phyloP scores from a whole-genome alignment of 2,329 filamentous ascomycete genomes.

The Botrytis fabae region DNA sequence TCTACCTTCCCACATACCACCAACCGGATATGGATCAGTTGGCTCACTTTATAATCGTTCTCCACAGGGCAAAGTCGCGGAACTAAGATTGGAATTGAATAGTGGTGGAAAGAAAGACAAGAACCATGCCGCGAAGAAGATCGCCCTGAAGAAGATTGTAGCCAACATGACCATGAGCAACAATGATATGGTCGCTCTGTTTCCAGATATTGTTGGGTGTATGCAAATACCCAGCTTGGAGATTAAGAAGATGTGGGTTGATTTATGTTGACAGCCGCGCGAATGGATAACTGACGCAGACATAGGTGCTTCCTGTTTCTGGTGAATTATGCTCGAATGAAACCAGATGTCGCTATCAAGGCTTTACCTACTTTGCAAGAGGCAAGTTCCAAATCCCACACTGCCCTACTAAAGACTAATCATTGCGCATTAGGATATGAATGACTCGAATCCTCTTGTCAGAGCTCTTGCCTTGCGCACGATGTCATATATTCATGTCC shows the following conservation, averaged over 20 bases:
- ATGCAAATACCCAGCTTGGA: conserved; percentile 94
- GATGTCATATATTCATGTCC: conserved; percentile 96
- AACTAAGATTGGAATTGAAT: conserved; percentile 91
- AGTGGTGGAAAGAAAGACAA: conserved; percentile 97
- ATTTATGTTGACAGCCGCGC: not conserved
- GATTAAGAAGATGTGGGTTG: conserved; percentile 95
- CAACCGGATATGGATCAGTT: conserved; percentile 30
- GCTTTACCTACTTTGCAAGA: conserved; percentile 84
- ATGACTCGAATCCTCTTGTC: conserved; percentile 87
- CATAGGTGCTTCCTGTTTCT: conserved; percentile 93
- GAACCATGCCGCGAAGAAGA: conserved; percentile 92
- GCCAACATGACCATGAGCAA: conserved; percentile 99
- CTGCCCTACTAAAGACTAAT: not conserved
- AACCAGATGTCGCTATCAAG: conserved; percentile 90
- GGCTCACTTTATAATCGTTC: conserved; percentile 40
- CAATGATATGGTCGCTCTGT: conserved; percentile 98
- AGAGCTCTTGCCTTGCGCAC: conserved; percentile 89
- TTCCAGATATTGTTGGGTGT: conserved; percentile 91
- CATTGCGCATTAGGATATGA: conserved; percentile 70
- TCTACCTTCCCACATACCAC: conserved; percentile 38
- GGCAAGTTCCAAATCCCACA: conserved; percentile 49
- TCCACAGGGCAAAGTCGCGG: conserved; percentile 95
- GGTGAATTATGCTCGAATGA: conserved; percentile 94
- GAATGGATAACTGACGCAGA: conserved; percentile 25
- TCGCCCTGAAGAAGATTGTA: conserved; percentile 98